Base-by-base conservation (phyloP, 2,329 filamentous ascomycete genomes). In the Fusarium anguioides region DNA sequence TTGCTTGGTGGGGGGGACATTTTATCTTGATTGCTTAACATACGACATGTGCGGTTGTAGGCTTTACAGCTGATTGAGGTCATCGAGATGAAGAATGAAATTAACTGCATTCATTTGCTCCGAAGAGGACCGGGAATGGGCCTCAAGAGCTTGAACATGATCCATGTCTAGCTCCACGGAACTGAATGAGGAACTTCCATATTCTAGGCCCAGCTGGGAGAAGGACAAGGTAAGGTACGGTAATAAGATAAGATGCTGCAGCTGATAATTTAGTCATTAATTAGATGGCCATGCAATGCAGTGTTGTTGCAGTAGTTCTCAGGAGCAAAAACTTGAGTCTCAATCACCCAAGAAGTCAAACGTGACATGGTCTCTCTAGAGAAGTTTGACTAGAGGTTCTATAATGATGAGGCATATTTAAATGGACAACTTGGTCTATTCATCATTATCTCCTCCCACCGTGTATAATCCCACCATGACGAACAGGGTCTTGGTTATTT, bases 171-270 rank as follows among this genome's bases (percentile, higher is more conserved):
- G 24, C 39, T 33, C 7, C 7, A n/a, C 31, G 31, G 31, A 33
- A 33, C 15, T 33, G 31, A 33, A 33, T 17, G 7, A 17, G 31
- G 31, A 33, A 33, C 31, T 8, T 33, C 29, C 31, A 33, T n/a
- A 31, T 31, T 31, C 29, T 36, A 42, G 33, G 15, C 15, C 27
- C 33, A 60, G 39, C 39, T 60, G 39, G 46, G 33, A 21, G 56
- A 42, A 54, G 26, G 14, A 21, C 40, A 50, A 40, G 51, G 51
- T 10, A 51, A 60, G 54, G 54, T 42, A 37, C 36, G 59, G 40
- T 60, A 60, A 60, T 60, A 60, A 60, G 54, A 60, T 60, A 59
- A 58, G 37, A 24, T 50, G 29, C 33, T 57, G 55, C 29, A 59
- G 53, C 37, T 50, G 42, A 45, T 29, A 48, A 53, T 41, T 49